A percentile compares a stretch with the other conserved stretches of the same genome.
Evolutionary conservation across 176 grass and related monocot genomes (phyloP).

Genomic region (Carex myosuroides): DNA sequence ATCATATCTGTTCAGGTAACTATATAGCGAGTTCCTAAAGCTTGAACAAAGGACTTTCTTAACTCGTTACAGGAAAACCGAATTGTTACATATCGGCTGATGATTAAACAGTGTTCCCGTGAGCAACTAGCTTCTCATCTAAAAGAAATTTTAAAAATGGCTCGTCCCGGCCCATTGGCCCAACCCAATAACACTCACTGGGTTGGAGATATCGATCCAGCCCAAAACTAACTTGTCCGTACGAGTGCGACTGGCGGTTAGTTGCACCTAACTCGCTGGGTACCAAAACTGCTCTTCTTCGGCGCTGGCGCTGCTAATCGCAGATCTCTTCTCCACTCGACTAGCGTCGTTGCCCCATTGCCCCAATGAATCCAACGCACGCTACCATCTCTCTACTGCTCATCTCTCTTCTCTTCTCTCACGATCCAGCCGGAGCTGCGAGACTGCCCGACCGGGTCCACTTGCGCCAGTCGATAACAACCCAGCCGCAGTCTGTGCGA

Average conservation of each 20-base stretch:
- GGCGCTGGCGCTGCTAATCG: not conserved
- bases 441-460: conserved; percentile 14
- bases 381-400: not conserved
- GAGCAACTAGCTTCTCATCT: not conserved
- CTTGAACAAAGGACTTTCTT: not conserved
- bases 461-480: not conserved
- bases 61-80: not conserved
- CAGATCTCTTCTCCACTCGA: conserved; percentile 8
- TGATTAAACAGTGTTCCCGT: not conserved
- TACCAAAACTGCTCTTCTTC: not conserved
- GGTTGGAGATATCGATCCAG: not conserved
- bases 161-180: not conserved
- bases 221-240: not conserved
- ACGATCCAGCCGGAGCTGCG: not conserved
- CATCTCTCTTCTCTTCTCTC: conserved; percentile 14
- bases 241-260: not conserved
- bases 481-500: conserved; percentile 14
- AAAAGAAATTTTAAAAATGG: not conserved
- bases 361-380: conserved; percentile 18
- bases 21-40: not conserved
- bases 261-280: not conserved
- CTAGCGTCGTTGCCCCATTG: not conserved
- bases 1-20: not conserved
- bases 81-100: not conserved
- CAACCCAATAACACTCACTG: not conserved